Evolutionary conservation across 768 basidiomycete species (phyloP), one percentile per base, ranked within the genome.

Genomic region (Galerina sulciceps): DNA sequence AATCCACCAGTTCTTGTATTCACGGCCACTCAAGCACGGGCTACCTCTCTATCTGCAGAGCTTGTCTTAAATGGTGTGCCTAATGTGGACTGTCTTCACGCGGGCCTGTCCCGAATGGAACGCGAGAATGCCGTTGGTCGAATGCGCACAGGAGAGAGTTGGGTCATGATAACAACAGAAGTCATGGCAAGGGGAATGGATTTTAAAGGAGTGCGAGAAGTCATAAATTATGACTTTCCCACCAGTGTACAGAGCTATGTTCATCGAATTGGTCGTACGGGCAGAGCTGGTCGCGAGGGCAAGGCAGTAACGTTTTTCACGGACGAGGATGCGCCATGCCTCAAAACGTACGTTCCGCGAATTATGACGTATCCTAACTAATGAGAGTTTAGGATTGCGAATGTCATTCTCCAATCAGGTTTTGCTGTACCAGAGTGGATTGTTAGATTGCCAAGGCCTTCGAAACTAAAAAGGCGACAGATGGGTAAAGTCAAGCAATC

Each of bases 151-250:
- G 97, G 96, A 0, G 85, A 93, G 69, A 90, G 93, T 59, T 99
- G 97, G 97, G 86, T 96, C 35, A 85, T 99, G 84, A 84, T 99
- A 45, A 93, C 90, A 63, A 99, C 97, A 20, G 97, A 99, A 71
- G 92, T 99, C 50, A 92, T 99, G 93, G 94, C 94, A 20, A 85
- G 97, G 65, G 97, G 97, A 3, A 95, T 99, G 90, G 97, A 99
- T 70, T 99, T 99, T 79, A 91, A 90, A 71, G 95, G 96, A 10
- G 86, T 96, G 51, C 81, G 88, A 58, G 92, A 98, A 68, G 95
- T 99, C 10, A 89, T 99, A 69, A 99, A 98, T 73, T 96, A 92
- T 67, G 96, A 98, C 75, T 98, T 99, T 74, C 97, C 97, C 2
- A 94, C 90, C 38, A 96, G 87, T 54, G 90, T 96, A 2, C 94